phyloP scores from a whole-genome alignment of 371 early-diverging fungal genomes.

The Apophysomyces sp. region DNA sequence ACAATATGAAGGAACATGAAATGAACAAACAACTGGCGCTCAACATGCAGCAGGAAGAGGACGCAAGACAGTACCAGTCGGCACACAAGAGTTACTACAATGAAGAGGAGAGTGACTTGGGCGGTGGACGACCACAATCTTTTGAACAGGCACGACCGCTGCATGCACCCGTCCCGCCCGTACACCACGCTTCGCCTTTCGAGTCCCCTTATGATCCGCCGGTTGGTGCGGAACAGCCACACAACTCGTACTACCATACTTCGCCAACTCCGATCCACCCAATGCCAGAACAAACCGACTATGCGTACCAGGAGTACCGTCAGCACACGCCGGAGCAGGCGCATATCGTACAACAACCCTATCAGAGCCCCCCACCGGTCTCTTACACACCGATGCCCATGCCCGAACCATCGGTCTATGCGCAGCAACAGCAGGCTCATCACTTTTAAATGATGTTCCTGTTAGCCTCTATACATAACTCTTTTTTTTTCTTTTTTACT shows the following conservation, averaged over 20 bases:
- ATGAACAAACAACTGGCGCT: conserved; percentile 30
- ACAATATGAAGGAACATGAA: conserved; percentile 39
- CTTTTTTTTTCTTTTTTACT: neutral
- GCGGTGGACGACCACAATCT: conserved; percentile 21
- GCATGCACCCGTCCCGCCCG: conserved; percentile 9
- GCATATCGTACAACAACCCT: neutral
- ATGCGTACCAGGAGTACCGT: conserved; percentile 13
- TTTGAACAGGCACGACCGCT: conserved; percentile 26
- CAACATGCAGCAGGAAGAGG: conserved; percentile 4
- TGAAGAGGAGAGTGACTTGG: conserved; percentile 20
- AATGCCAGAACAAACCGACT: conserved; percentile 11
- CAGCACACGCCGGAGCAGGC: conserved; percentile 8
- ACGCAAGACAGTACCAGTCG: neutral
- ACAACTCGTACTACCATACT: conserved; percentile 7
- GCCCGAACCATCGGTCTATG: conserved; percentile 22
- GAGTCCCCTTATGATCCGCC: conserved; percentile 28
- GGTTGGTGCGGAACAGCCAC: conserved; percentile 4
- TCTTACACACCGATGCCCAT: conserved; percentile 9
- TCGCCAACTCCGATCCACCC: conserved; percentile 1
- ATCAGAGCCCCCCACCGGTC: conserved; percentile 4
- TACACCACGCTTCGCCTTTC: conserved; percentile 17
- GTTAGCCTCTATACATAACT: neutral
- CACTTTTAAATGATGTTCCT: conserved; percentile 1
- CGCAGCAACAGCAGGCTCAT: neutral
- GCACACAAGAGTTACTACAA: conserved; percentile 8